Evolutionary conservation across 2,329 filamentous ascomycete species (phyloP).

Genomic region (Phialocephala sp.): DNA sequence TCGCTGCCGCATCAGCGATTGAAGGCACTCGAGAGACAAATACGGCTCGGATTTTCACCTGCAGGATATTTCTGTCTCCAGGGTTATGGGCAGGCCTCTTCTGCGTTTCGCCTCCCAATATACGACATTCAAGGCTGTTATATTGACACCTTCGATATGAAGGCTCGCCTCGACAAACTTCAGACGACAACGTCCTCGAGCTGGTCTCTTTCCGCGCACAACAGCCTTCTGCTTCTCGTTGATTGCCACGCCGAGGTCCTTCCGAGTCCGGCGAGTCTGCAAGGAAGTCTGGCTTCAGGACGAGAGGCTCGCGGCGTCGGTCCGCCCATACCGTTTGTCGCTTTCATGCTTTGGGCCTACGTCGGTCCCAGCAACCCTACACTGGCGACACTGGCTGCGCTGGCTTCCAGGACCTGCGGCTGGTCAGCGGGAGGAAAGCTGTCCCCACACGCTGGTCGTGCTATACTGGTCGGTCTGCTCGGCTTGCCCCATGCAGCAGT

Average conservation of each 20-base stretch:
- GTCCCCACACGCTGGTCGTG: constrained; percentile 22
- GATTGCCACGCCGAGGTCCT: constrained; percentile 13
- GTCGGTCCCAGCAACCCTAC: constrained; percentile 10
- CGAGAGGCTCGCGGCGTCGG: constrained; percentile 35
- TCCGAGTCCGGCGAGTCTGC: constrained; percentile 4
- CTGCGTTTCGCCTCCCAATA: constrained; percentile 9
- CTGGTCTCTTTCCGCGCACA: not conserved
- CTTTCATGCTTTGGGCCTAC: not conserved
- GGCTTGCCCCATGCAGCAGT: constrained; percentile 26
- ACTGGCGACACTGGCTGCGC: constrained; percentile 11
- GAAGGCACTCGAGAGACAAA: not conserved
- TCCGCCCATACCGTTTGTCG: constrained; percentile 30
- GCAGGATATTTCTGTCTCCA: not conserved
- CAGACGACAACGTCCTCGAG: not conserved
- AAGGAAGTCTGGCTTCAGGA: constrained; percentile 16
- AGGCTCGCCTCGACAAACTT: constrained; percentile 1
- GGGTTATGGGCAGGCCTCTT: constrained; percentile 5
- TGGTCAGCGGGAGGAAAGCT: constrained; percentile 22
- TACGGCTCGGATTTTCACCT: constrained; percentile 3
- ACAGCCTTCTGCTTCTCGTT: constrained; percentile 2
- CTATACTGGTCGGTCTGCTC: constrained; percentile 26
- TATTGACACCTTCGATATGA: constrained; percentile 9
- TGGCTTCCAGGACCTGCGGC: constrained; percentile 14
- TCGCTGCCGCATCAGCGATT: not conserved
- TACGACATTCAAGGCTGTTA: not conserved